These are phyloP conservation scores for Boletus smithii DNA, from an alignment of 1,284 basidiomycete species.

Conservation along the genomic window DNA sequence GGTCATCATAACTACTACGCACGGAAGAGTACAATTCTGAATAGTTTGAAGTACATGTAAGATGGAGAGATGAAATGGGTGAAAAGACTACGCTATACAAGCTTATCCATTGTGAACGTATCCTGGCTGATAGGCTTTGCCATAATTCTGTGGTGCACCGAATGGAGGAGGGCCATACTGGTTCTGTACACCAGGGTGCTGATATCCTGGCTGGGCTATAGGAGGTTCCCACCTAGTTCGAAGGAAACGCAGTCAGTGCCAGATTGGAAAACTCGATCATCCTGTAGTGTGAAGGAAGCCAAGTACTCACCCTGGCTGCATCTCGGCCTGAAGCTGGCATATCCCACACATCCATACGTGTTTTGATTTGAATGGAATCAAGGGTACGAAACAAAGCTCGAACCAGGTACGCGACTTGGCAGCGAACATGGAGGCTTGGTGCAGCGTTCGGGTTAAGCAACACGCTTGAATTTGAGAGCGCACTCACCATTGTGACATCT, in stretches of 20 bases:
- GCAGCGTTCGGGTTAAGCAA: neutral
- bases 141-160: slow-evolving; percentile 6
- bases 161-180: slow-evolving; percentile 13
- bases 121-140: slow-evolving; percentile 31
- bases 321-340: slow-evolving; percentile 46
- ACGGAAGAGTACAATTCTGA: neutral
- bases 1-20: slow-evolving; percentile 4
- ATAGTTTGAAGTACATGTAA: neutral
- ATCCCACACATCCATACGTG: slow-evolving; percentile 52
- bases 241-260: neutral
- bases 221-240: slow-evolving; percentile 45
- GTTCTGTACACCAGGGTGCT: slow-evolving; percentile 24
- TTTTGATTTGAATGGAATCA: slow-evolving; percentile 45
- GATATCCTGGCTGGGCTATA: slow-evolving; percentile 32
- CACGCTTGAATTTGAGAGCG: neutral
- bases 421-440: slow-evolving; percentile 42
- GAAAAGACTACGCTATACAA: neutral
- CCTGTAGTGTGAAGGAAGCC: neutral
- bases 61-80: neutral
- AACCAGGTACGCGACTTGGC: slow-evolving; percentile 53
- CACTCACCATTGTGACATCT: slow-evolving; percentile 46
- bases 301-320: slow-evolving; percentile 42
- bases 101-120: slow-evolving; percentile 23
- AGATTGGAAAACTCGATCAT: neutral
- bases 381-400: slow-evolving; percentile 49